A percentile compares a stretch with the other conserved stretches of the same genome.
Evolutionary conservation across 2,329 filamentous ascomycete species (phyloP).

Genomic region (Colletotrichum sp.): DNA sequence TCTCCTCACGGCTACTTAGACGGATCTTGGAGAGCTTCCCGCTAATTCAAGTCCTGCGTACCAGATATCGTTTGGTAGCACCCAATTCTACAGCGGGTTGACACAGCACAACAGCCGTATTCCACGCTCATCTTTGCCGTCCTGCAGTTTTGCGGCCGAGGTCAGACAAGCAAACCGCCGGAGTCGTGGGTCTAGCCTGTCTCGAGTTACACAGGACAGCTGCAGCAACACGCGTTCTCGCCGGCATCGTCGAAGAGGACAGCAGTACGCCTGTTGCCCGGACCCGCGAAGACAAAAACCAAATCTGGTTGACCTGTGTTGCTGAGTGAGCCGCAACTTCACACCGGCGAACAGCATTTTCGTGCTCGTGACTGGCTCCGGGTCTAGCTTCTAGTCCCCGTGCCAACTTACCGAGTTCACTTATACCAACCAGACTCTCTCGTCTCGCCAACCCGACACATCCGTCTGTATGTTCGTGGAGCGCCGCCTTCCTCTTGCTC

Average conservation of each 20-base stretch:
- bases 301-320: background rate
- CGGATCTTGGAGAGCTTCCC: background rate
- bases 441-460: slow-evolving; percentile 11
- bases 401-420: background rate
- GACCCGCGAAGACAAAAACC: background rate
- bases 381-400: background rate
- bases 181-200: background rate
- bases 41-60: slow-evolving; percentile 13
- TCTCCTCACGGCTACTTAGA: background rate
- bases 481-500: slow-evolving; percentile 39
- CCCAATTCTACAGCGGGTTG: background rate
- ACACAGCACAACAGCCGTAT: background rate
- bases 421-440: background rate
- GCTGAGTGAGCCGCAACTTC: background rate
- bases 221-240: slow-evolving; percentile 1
- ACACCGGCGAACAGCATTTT: background rate
- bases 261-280: background rate
- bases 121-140: background rate
- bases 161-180: background rate
- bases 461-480: slow-evolving; percentile 46
- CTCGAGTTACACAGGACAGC: slow-evolving; percentile 10
- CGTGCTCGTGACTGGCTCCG: background rate
- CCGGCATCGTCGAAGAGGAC: slow-evolving; percentile 3
- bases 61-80: slow-evolving; percentile 1
- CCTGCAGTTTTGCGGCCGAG: slow-evolving; percentile 2